Percentiles rank a stretch among this genome's conserved stretches.
Evolutionary conservation across 306 rosid species (phyloP).

Genomic region (Begonia fuchsioides): DNA sequence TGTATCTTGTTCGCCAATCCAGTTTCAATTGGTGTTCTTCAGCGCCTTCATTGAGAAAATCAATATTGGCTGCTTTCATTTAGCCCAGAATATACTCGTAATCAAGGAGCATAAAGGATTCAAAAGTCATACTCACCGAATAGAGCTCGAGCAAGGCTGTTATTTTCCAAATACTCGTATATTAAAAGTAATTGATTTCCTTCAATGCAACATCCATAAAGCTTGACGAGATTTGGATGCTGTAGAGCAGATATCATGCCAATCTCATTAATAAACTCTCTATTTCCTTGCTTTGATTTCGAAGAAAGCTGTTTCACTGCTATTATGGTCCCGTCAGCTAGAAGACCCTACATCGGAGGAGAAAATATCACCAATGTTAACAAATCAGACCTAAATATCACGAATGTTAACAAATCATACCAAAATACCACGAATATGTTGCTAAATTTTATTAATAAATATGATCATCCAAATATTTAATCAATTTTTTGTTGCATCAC

Average conservation of each 20-base stretch:
- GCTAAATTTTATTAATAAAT: no score
- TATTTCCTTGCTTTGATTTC: conserved; percentile 38
- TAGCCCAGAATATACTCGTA: background rate
- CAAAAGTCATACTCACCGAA: conserved; percentile 18
- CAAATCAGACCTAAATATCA: no score
- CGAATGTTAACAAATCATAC: background rate
- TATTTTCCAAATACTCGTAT: conserved; percentile 48
- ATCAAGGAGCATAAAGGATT: background rate
- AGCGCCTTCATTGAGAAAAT: conserved; percentile 1
- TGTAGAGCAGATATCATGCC: conserved; percentile 42
- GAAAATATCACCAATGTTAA: no score
- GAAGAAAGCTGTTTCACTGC: conserved; percentile 37
- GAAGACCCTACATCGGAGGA: conserved; percentile 24
- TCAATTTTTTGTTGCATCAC: no score
- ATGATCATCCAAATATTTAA: no score
- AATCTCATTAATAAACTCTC: conserved; percentile 41
- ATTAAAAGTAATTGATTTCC: conserved; percentile 28
- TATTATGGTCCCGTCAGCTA: conserved; percentile 23
- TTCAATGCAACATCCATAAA: conserved; percentile 38
- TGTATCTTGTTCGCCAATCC: conserved; percentile 56
- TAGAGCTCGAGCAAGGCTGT: conserved; percentile 37
- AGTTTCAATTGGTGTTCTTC: conserved; percentile 10
- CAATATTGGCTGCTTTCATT: background rate
- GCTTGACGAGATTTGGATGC: conserved; percentile 40
- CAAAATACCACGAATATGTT: no score